Conservation (phyloP, 2,329 filamentous ascomycete genomes). For the Chaetomium sp. region DNA sequence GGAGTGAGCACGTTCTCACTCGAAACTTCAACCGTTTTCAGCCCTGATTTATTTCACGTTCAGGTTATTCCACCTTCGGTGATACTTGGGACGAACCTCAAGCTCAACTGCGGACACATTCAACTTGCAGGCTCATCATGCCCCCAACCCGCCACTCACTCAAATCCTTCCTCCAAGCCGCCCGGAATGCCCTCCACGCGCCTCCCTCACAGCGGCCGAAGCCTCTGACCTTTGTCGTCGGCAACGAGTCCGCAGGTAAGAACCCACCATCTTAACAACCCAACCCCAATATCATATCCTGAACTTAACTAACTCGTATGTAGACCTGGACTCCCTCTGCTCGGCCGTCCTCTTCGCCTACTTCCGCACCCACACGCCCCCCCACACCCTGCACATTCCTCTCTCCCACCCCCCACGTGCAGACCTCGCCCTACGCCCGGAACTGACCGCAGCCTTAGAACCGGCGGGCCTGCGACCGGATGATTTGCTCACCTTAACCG, state of each 20-base stretch:
- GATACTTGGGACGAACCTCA: not conserved
- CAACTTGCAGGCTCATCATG: conserved; percentile 4
- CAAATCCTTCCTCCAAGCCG: conserved; percentile 44
- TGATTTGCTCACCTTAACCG: conserved; percentile 58
- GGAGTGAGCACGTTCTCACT: too few relatives aligned
- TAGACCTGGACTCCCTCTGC: conserved; percentile 76
- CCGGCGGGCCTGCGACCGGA: conserved; percentile 50
- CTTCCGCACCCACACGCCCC: conserved; percentile 54
- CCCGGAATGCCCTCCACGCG: conserved; percentile 40
- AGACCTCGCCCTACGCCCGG: conserved; percentile 66
- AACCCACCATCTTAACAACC: not conserved
- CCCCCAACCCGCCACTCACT: conserved; percentile 33
- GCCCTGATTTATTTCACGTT: too few relatives aligned
- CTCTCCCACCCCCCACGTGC: conserved; percentile 62
- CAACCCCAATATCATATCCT: not conserved
- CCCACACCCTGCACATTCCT: conserved; percentile 57
- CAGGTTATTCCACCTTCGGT: too few relatives aligned
- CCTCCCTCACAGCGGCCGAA: conserved; percentile 38
- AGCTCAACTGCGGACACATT: not conserved
- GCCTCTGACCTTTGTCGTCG: conserved; percentile 56
- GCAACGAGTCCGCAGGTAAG: conserved; percentile 60
- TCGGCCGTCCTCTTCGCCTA: conserved; percentile 69
- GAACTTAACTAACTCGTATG: not conserved
- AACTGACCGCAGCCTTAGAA: conserved; percentile 60
- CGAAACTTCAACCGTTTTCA: too few relatives aligned